Evolutionary conservation across 352 stramenopile genomes (phyloP).

Genomic region (Pythium sp.): DNA sequence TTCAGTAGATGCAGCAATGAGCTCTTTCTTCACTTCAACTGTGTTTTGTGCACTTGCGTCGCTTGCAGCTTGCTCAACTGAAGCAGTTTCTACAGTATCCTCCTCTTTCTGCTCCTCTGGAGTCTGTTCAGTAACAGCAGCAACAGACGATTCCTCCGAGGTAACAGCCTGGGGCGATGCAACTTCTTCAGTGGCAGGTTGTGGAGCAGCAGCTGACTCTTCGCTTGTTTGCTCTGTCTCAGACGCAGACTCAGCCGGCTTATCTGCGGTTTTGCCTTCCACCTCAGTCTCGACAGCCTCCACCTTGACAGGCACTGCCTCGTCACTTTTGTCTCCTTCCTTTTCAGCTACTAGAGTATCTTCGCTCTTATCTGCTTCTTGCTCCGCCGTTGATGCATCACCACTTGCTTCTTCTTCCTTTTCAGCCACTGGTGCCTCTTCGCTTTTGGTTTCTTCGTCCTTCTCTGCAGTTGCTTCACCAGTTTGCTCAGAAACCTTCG

Average conservation of each 20-base stretch:
- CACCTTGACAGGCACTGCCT: constrained; percentile 1
- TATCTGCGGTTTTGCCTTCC: not conserved
- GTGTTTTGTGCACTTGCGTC: constrained; percentile 2
- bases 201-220: not conserved
- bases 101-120: constrained; percentile 20
- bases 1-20: constrained; percentile 10
- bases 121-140: not conserved
- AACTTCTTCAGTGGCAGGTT: constrained; percentile 5
- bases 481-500: not conserved
- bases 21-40: constrained; percentile 25
- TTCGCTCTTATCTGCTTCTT: not conserved
- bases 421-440: not conserved
- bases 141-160: not conserved
- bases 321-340: not conserved
- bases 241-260: not conserved
- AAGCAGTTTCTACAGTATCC: constrained; percentile 14
- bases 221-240: not conserved
- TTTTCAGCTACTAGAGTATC: not conserved
- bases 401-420: not conserved
- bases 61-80: not conserved
- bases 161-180: not conserved
- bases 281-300: not conserved
- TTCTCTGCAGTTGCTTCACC: not conserved
- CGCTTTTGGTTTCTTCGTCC: constrained; percentile 13
- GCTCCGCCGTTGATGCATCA: not conserved